phyloP scores from a whole-genome alignment of 345 rosid genomes.

The sweet orange (Citrus sinensis) region DNA sequence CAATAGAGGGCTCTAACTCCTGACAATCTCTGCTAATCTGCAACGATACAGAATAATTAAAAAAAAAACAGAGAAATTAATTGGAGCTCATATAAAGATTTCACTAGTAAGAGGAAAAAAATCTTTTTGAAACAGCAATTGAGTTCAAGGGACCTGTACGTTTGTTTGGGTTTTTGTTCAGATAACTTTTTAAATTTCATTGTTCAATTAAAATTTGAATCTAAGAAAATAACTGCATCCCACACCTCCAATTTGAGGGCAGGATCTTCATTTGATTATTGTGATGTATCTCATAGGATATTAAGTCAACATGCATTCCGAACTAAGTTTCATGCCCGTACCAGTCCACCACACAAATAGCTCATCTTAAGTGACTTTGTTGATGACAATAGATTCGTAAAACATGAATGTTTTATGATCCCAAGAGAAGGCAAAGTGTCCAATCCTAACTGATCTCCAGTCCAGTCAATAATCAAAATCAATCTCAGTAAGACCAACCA shows the following conservation, averaged over 20 bases:
- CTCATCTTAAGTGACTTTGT: not conserved
- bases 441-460: not conserved
- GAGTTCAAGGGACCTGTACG: not conserved
- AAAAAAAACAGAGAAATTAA: conserved; percentile 14
- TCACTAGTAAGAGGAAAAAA: not conserved
- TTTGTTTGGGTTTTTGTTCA: not conserved
- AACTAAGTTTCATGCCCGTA: not conserved
- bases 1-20: conserved; percentile 89
- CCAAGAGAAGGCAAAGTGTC: not conserved
- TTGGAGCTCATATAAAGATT: conserved; percentile 4
- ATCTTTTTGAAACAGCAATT: not conserved
- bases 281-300: not conserved
- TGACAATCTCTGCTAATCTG: conserved; percentile 99
- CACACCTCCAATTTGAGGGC: not conserved
- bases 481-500: not conserved
- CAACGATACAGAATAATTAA: conserved; percentile 14
- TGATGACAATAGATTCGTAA: not conserved
- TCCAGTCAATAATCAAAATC: not conserved
- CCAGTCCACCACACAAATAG: not conserved
- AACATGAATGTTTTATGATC: not conserved
- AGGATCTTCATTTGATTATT: not conserved
- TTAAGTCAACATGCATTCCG: not conserved
- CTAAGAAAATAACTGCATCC: not conserved
- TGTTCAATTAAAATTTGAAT: not conserved
- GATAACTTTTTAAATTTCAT: not conserved